Evolutionary conservation across 2,329 filamentous ascomycete genomes (phyloP), one percentile per base, ranked within the genome.

Genomic region (Aureobasidium sp.): DNA sequence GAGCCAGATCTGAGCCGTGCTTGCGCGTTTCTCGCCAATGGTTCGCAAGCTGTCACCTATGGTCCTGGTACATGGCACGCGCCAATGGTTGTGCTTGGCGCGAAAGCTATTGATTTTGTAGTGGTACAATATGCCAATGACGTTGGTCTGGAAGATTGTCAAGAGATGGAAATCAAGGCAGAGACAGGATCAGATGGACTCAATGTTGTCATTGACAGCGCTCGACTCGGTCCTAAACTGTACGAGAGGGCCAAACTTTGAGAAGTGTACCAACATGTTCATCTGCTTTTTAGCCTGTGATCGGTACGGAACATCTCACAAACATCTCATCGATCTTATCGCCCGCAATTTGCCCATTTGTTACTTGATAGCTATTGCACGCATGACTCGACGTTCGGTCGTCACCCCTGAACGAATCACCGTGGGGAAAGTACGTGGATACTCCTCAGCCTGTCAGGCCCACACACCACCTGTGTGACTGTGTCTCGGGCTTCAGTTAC

Each of bases 11-110:
- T 96, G 44, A 72, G 74, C 25, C 80, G 83, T 9, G 69, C 96
- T 42, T 82, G 80, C 67, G 93, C 91, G 0, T 99, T 97, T 72
- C 76, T 95, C 61, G 92, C 90, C 1, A 84, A 81, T 55, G 87
- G 85, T 2, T 81, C 82, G 27, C 91, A 96, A 77, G 92, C 91
- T 12, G 90, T 99, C 15, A 97, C 91, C 2, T 99, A 97, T 73
- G 91, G 84, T 1, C 86, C 89, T 1, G 94, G 91, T 5, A 97
- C 91, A 60, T 99, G 87, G 93, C 94, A 99, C 78, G 91, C 93
- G 64, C 94, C 94, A 0, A 97, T 99, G 93, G 89, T 91, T 15
- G 91, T 90, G 17, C 75, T 97, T 53, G 92, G 92, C 0, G 73
- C 76, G 48, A 76, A 79, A 60, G 80, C 86, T 22, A 79, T 97